These are phyloP conservation scores for Saccharomyces hybrid DNA, from an alignment of 1,139 yeast species.

Conservation along the genomic window DNA sequence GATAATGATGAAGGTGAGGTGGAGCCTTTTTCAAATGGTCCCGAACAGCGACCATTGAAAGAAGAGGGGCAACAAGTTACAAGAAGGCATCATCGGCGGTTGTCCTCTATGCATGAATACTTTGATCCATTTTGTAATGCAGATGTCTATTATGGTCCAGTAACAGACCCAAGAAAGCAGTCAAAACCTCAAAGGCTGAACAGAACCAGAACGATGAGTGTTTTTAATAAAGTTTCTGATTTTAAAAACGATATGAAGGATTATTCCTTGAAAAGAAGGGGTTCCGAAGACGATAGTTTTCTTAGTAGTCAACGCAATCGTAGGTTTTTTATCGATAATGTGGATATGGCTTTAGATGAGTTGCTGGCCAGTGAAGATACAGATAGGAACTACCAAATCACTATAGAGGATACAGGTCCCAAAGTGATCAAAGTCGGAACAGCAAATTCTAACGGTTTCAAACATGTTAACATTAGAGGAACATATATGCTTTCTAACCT, in stretches of 20 bases:
- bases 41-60: background rate
- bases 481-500: constrained; percentile 86
- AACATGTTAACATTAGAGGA: constrained; percentile 69
- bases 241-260: constrained; percentile 17
- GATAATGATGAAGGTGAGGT: background rate
- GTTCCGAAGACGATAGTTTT: constrained; percentile 55
- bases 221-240: constrained; percentile 28
- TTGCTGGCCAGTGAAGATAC: constrained; percentile 78
- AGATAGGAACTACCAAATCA: constrained; percentile 77
- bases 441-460: constrained; percentile 73
- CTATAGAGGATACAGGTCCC: constrained; percentile 92
- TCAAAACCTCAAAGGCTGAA: constrained; percentile 9
- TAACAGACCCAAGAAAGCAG: constrained; percentile 42
- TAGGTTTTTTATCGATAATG: constrained; percentile 66
- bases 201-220: constrained; percentile 36
- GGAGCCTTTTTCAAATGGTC: background rate
- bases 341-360: constrained; percentile 63
- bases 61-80: constrained; percentile 1
- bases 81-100: constrained; percentile 19
- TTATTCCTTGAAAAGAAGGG: constrained; percentile 43
- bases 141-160: constrained; percentile 63
- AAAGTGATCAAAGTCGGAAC: constrained; percentile 82
- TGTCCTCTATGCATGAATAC: constrained; percentile 28
- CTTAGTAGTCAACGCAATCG: constrained; percentile 34
- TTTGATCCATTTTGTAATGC: constrained; percentile 61